Evolutionary conservation across 2,329 filamentous ascomycete species (phyloP), one percentile per base, ranked within the genome.

Genomic region (Stemphylium lycopersici): DNA sequence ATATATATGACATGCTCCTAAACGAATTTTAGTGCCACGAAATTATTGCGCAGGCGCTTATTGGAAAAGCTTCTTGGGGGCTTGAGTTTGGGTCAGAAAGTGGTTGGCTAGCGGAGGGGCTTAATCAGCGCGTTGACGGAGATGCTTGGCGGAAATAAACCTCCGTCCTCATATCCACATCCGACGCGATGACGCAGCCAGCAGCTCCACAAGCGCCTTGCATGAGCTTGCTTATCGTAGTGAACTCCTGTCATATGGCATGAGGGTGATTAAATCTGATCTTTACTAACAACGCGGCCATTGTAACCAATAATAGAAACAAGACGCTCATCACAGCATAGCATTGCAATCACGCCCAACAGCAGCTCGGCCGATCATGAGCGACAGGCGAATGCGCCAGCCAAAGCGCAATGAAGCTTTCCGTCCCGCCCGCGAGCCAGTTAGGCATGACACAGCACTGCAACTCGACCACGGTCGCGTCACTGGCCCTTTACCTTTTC

Each of bases 401-500:
- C 44, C 54, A 38, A 56, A 52, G 37, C 72, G 72, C 52, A 75
- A 62, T 59, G 57, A 62, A 43, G 51, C 51, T 16, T 76, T 75
- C 55, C 52, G 61, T 22, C 57, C 60, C 15, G 51, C 62, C 3
- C 69, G 55, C 31, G 52, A 70, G 33, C 73, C 72, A 1, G 55
- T 75, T 3, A 58, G 50, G 22, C 39, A 68, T 34, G 49, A 62
- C 15, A 18, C 55, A 6, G 32, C 50, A 6, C 58, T 76, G 11
- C 52, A 61, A 1, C 59, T 73, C 44, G 55, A 69, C 26, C 34
- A 61, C 12, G 41, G 63, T 31, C 62, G 55, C 37, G 52, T 72
- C 37, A 56, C 58, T 22, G 81, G 81, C 0, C 79, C 81, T 8
- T 57, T 83, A 18, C 52, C 68, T 1, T 82, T 80, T 58, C 69